Conservation (phyloP, 768 basidiomycete genomes). For the Psilocybe azurescens region DNA sequence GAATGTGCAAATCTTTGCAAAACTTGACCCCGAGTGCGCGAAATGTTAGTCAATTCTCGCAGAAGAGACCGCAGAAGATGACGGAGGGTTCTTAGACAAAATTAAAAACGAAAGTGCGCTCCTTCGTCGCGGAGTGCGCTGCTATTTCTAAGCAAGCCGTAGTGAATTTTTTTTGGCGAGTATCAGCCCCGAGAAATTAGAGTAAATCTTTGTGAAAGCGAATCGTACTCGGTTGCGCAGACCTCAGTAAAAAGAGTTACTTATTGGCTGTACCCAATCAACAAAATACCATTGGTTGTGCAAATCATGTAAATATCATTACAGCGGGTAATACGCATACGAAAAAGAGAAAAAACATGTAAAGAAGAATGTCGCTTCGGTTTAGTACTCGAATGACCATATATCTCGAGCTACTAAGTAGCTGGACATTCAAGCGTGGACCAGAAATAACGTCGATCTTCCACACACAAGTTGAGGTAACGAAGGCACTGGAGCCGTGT, state of each 20-base stretch:
- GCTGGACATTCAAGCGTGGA: conserved; percentile 82
- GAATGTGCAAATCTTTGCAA: neutral
- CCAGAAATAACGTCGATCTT: conserved; percentile 58
- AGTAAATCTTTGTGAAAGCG: neutral
- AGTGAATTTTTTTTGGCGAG: neutral
- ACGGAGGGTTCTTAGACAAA: neutral
- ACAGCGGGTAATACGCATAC: neutral
- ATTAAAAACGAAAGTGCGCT: neutral
- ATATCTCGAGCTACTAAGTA: conserved; percentile 35
- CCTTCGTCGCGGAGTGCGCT: neutral
- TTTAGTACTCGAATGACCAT: conserved; percentile 85
- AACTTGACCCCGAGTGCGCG: neutral
- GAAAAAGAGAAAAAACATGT: conserved; percentile 1
- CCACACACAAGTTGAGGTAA: conserved; percentile 81
- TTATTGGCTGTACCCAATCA: neutral
- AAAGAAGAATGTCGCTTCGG: conserved; percentile 49
- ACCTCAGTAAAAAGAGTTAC: conserved; percentile 10
- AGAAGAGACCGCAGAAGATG: neutral
- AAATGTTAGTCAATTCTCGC: neutral
- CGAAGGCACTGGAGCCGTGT: conserved; percentile 79
- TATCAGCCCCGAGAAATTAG: neutral
- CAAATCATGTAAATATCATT: neutral
- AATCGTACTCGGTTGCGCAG: neutral
- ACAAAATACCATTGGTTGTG: neutral
- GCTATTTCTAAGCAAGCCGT: neutral